Evolutionary conservation across 495 filamentous ascomycete species (phyloP), one percentile per base, ranked within the genome.

Genomic region (Cladorrhinum samala): DNA sequence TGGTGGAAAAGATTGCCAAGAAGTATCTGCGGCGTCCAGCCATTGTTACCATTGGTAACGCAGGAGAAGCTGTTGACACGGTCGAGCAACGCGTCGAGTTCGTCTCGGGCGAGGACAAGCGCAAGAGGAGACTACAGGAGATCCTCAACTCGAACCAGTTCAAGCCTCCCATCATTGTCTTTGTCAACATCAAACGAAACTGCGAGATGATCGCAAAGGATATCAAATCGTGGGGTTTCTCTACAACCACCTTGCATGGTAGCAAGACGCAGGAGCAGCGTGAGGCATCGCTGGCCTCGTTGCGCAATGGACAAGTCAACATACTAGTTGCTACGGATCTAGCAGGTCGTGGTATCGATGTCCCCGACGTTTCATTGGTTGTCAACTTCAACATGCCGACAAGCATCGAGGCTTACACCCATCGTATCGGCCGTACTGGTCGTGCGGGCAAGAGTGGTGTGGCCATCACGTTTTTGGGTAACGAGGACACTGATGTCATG

Each of bases 151-250:
- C 88, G 0, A 77, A 86, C 60, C 88, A 96, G 55, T 97, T 95
- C 73, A 77, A 80, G 3, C 85, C 94, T 1, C 93, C 93, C 18
- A 91, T 99, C 69, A 97, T 99, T 65, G 93, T 97, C 48, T 99
- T 99, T 65, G 93, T 99, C 79, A 99, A 99, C 69, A 96, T 97
- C 85, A 99, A 97, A 70, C 88, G 92, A 55, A 97, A 97, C 74
- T 96, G 91, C 75, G 93, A 99, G 68, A 89, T 91, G 49, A 85
- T 99, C 25, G 93, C 93, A 1, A 79, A 88, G 53, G 92, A 97
- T 64, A 93, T 99, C 78, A 95, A 95, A 64, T 83, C 90, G 49
- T 89, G 91, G 81, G 94, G 94, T 58, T 92, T 89, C 72, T 88
- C 84, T 13, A 84, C 87, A 1, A 91, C 94, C 62, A 97, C 92